Base-by-base conservation (phyloP, 805 yeast genomes). In the Yamadazyma sp. region DNA sequence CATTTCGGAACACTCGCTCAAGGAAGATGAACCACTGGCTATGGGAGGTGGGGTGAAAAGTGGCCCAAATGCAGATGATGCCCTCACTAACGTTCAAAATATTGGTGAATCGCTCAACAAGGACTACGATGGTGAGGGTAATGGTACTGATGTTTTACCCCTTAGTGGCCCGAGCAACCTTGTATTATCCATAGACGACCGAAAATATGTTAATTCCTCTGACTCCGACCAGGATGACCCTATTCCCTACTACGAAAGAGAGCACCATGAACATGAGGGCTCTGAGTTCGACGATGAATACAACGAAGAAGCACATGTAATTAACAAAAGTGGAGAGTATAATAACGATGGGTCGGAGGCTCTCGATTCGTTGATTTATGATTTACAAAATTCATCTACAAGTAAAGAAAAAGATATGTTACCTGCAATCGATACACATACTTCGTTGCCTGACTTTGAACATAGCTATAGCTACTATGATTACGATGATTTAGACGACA, bases 341-440 rank as follows among this genome's bases (percentile, higher is more conserved):
- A 27, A 29, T 31, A 42, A 35, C 34, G 27, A 26, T 22, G 37
- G 19, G 10, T 16, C 15, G 7, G 62, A 54, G 25, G 62, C 64
- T 4, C 46, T 67, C 20, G 72, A 67, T 38, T 54, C 64, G 5
- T 47, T 67, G n/a, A 67, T 67, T 12, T 50, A 57, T 37, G 71
- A 67, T 41, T 48, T 67, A 18, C 54, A 55, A 33, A 53, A 51
- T 38, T 15, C 25, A 8, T 24, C 9, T 3, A 6, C n/a, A 15
- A 13, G 11, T 9, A 23, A 40, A 15, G 33, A 29, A 30, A 41
- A 30, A 12, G 37, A 24, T 9, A 23, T 33, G 22, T 42, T 59
- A 17, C 64, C 62, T 9, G 31, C 51, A 7, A 40, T 54, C 15
- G 57, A 50, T 24, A 41, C 49, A 18, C 56, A 58, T 32, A 36